Evolutionary conservation across 148 eudicot genomes (phyloP).

Genomic region (Talinum fruticosum): DNA sequence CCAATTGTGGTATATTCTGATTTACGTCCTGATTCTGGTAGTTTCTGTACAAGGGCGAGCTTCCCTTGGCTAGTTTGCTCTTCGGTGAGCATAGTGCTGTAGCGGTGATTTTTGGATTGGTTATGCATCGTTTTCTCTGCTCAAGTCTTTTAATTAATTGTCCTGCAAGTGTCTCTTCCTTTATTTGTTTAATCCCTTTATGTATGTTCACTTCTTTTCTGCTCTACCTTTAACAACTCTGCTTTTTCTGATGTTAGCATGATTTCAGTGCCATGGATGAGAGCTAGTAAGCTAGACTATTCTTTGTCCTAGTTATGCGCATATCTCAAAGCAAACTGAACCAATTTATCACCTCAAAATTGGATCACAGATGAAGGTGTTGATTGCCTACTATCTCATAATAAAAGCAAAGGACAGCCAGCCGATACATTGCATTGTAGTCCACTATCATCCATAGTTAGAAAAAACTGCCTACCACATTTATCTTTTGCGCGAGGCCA

Average conservation of each 20-base stretch:
- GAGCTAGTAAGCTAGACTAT: background rate
- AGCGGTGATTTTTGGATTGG: background rate
- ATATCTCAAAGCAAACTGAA: background rate
- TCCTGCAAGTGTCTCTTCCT: background rate
- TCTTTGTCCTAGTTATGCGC: background rate
- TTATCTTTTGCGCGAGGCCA: background rate
- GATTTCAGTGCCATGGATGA: background rate
- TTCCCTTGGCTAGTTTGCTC: background rate
- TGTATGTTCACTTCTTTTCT: background rate
- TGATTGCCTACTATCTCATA: background rate
- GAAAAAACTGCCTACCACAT: background rate
- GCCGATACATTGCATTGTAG: background rate
- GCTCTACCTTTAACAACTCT: no score
- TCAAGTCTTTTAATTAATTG: background rate
- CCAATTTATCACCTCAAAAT: background rate
- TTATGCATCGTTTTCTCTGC: background rate
- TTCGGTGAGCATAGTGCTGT: background rate
- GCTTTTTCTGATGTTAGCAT: background rate
- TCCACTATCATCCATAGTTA: background rate
- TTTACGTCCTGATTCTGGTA: background rate
- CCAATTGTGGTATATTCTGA: background rate
- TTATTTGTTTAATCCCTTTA: background rate
- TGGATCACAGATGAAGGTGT: no score
- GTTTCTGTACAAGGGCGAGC: background rate
- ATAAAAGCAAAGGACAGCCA: background rate